A percentile compares a stretch with the other conserved stretches of the same genome.
phyloP scores from a whole-genome alignment of 129 eudicot species.

The Chrysanthemum makinoi region DNA sequence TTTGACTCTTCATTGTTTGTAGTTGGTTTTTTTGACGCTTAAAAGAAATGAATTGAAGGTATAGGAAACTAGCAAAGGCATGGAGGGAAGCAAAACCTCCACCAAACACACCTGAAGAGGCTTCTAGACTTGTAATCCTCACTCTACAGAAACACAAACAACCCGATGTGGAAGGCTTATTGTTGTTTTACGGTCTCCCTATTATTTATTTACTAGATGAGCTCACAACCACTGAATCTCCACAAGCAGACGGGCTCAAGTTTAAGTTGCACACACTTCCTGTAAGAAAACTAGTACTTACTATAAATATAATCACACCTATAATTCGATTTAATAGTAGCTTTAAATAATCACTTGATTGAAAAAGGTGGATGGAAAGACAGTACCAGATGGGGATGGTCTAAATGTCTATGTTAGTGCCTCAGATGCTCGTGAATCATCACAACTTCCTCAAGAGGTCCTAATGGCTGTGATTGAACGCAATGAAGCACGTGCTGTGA shows the following conservation, averaged over 20 bases:
- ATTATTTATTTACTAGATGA: too few species aligned
- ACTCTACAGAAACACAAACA: slow-evolving; percentile 54
- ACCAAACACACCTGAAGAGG: slow-evolving; percentile 71
- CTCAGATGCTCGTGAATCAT: slow-evolving; percentile 55
- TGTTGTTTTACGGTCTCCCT: too few species aligned
- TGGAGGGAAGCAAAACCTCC: slow-evolving; percentile 90
- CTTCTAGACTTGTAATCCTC: slow-evolving; percentile 60
- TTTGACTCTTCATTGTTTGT: neutral
- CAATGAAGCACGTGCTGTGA: slow-evolving; percentile 64
- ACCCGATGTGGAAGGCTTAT: slow-evolving; percentile 40
- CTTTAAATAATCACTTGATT: slow-evolving; percentile 1
- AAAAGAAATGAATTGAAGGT: slow-evolving; percentile 40
- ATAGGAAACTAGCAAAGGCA: slow-evolving; percentile 60
- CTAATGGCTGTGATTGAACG: slow-evolving; percentile 56
- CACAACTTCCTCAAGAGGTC: slow-evolving; percentile 60
- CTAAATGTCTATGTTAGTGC: slow-evolving; percentile 69
- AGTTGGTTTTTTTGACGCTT: neutral
- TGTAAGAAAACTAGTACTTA: slow-evolving; percentile 6
- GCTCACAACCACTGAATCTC: too few species aligned
- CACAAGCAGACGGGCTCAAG: neutral
- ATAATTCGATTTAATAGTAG: neutral
- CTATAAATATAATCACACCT: neutral
- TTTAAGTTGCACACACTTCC: neutral
- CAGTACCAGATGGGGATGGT: slow-evolving; percentile 90
- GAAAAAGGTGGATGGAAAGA: slow-evolving; percentile 68